phyloP scores from a whole-genome alignment of 1,284 basidiomycete genomes.

The Cryptococcus wingfieldii region DNA sequence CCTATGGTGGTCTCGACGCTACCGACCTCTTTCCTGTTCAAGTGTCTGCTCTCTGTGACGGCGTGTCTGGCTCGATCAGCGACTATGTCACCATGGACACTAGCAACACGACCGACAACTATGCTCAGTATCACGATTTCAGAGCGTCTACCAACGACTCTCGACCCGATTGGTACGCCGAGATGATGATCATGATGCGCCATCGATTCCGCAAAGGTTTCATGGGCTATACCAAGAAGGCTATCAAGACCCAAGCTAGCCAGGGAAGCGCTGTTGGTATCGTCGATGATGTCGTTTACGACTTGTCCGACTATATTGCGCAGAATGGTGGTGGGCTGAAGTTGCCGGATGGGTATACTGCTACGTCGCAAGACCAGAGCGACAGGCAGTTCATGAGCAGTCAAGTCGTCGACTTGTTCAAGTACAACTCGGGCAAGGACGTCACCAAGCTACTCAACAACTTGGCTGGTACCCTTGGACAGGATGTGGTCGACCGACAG shows the following conservation, averaged over 20 bases:
- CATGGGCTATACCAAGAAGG: constrained; percentile 76
- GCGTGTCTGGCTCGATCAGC: constrained; percentile 71
- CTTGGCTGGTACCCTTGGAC: constrained; percentile 58
- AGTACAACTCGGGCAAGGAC: constrained; percentile 73
- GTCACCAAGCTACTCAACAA: constrained; percentile 72
- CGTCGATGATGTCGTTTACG: constrained; percentile 81
- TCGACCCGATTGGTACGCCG: constrained; percentile 96
- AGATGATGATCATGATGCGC: constrained; percentile 84
- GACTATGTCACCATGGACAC: constrained; percentile 78
- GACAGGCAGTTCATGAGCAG: constrained; percentile 69
- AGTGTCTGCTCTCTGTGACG: constrained; percentile 90
- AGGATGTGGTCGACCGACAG: constrained; percentile 68
- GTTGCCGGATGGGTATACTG: constrained; percentile 61
- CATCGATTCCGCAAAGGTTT: constrained; percentile 85
- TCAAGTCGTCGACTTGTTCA: constrained; percentile 74
- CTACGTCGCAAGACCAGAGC: constrained; percentile 55
- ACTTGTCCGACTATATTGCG: constrained; percentile 72
- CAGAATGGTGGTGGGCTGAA: constrained; percentile 52
- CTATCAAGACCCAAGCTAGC: constrained; percentile 67
- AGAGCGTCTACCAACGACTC: constrained; percentile 79
- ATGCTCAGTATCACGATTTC: constrained; percentile 92
- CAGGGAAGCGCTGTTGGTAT: constrained; percentile 69
- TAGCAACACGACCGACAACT: constrained; percentile 72
- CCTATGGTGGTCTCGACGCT: constrained; percentile 75
- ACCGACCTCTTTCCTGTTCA: constrained; percentile 90